Evolutionary conservation across 305 asterid genomes (phyloP), one percentile per base, ranked within the genome.

Genomic region (Fraxinus baroniana): DNA sequence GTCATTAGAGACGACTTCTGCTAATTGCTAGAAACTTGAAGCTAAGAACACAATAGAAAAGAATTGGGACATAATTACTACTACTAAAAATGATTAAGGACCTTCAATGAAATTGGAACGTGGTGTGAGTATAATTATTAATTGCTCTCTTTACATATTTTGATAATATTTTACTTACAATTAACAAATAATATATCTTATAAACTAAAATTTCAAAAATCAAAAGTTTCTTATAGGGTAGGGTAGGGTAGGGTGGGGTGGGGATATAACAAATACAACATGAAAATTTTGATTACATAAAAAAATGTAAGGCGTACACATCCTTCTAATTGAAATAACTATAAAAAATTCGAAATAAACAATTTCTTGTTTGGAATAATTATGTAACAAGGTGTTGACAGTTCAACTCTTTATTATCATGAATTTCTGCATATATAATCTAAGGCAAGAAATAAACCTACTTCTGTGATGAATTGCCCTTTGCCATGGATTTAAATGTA

Each of bases 361-460:
- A 24, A 12, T 26, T 66, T 66, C 36, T 22, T 66, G 3, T 68
- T 26, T 68, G 74, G 36, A 24, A 64, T 22, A 24, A 22, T 68
- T 26, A 30, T 1, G 74, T 2, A 26, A 68, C 74, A 68, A 28
- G 8, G 8, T 68, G 35, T 28, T 26, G 74, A 1, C 20, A 13
- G 37, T 68, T 20, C 70, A 30, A 26, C 26, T 70, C 46, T 26
- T 74, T 79, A 84, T 82, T 83, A 22, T 80, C 81, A 74, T 77
- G 83, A 83, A 78, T 41, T 15, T 79, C 66, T 28, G 74, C 55
- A 81, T 84, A 68, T n/a, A 83, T 68, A 66, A 66, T 66, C 86
- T 62, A 71, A 74, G 37, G 68, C 35, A 74, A 86, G 78, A 37
- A 57, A 37, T 78, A 62, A 66, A 81, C 73, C 74, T 74, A 79